A percentile compares a stretch with the other conserved stretches of the same genome.
These are phyloP conservation scores for Suhomyces sp. DNA, from an alignment of 805 yeast genomes.

Conservation along the genomic window DNA sequence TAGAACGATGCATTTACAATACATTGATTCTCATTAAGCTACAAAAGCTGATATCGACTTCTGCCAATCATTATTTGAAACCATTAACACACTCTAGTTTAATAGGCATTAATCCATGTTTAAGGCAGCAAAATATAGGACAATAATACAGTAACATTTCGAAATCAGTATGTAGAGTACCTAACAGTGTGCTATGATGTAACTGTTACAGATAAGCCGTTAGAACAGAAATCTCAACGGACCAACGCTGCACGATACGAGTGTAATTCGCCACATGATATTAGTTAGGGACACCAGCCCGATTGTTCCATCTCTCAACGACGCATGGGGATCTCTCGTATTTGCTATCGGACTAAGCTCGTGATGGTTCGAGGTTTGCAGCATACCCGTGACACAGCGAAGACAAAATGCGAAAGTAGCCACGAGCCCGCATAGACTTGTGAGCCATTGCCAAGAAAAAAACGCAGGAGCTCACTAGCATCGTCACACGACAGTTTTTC, in stretches of 20 bases:
- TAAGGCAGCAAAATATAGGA: background rate
- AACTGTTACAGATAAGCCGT: background rate
- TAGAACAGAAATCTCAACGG: background rate
- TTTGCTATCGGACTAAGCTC: background rate
- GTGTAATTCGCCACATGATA: background rate
- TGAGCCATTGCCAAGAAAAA: background rate
- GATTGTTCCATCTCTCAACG: background rate
- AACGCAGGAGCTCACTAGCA: background rate
- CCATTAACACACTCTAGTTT: no score
- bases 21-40: no score
- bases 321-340: background rate
- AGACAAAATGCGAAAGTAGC: background rate
- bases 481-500: background rate
- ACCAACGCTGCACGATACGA: background rate
- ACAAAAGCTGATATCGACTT: no score
- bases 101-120: no score
- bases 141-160: background rate
- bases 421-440: background rate
- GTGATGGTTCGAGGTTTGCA: background rate
- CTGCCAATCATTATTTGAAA: no score
- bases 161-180: background rate
- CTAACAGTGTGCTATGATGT: no score
- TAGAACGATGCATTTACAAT: no score
- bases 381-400: background rate
- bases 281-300: background rate